Percentiles rank a stretch among this genome's conserved stretches.
These are phyloP conservation scores for Mesembryanthemum crystallinum DNA, from an alignment of 148 eudicot genomes.

Conservation along the genomic window DNA sequence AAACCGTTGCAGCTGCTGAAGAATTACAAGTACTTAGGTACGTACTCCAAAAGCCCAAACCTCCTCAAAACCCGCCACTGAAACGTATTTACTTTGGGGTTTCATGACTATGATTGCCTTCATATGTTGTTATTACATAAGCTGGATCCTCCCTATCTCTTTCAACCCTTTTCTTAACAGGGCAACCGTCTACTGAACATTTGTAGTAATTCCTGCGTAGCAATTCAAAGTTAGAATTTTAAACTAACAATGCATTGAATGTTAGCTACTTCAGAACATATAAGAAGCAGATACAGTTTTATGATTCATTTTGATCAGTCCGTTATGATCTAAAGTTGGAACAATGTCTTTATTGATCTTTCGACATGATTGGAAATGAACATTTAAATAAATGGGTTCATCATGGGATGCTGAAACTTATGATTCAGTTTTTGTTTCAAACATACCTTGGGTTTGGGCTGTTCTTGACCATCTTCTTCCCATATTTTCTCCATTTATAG, in stretches of 20 bases:
- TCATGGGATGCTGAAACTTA: neutral
- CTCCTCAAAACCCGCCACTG: neutral
- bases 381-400: no score
- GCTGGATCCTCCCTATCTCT: slow-evolving; percentile 55
- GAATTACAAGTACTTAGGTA: neutral
- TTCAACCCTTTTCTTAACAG: slow-evolving; percentile 65
- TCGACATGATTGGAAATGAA: no score
- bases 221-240: neutral
- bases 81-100: slow-evolving; percentile 26
- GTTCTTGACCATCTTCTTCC: slow-evolving; percentile 81
- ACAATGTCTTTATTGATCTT: no score
- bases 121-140: slow-evolving; percentile 67
- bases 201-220: slow-evolving; percentile 58
- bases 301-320: no score
- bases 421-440: no score
- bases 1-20: slow-evolving; percentile 7
- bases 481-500: slow-evolving; percentile 80
- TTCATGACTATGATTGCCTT: slow-evolving; percentile 59
- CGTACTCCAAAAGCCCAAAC: neutral
- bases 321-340: no score
- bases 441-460: slow-evolving; percentile 75
- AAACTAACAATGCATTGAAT: no score
- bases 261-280: no score
- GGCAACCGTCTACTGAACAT: slow-evolving; percentile 56
- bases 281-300: no score